Base-by-base conservation (phyloP, 2,329 filamentous ascomycete genomes). In the Aspergillus sp. region DNA sequence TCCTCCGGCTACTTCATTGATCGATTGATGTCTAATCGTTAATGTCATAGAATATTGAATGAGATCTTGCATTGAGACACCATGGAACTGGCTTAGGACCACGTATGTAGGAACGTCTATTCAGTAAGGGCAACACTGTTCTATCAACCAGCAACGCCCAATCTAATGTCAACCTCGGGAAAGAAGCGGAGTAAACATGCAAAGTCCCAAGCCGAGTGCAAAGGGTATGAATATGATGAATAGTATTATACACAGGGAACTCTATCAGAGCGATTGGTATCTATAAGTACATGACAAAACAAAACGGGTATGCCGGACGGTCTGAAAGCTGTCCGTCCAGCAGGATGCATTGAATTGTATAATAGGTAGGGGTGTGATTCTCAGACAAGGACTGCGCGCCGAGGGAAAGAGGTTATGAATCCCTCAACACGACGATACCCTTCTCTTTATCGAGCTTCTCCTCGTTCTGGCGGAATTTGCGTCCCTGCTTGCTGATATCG, bases 381-480 rank as follows among this genome's bases (percentile, higher is more conserved):
- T 2, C 33, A 10, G 33, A 8, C n/a, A 13, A 35, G 33, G 33
- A n/a, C 9, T n/a, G n/a, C 33, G 33, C 11, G 33, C 11, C 33
- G 35, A 45, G 17, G 14, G 17, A 33, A 45, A 9, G 17, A 43
- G 24, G n/a, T 10, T 40, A 26, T 3, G 13, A 20, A 17, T 42
- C 61, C 33, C 56, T 42, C 44, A 68, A 52, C 13, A 70, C 62
- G 42, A 71, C 60, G 33, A 69, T 55, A 2, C 76, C 76, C 19
- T 71, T 63, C 43, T 70, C 64, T 52, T 76, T 69, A 51, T 86
- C 82, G 26, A 78, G 63, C 62, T 76, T 61, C 50, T 84, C 80
- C 65, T 86, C 75, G 56, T 72, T 54, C 49, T 76, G 63, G 53
- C 90, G 82, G 70, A 81, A 87, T 46, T 67, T 54, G 41, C 81